Evolutionary conservation across 768 basidiomycete genomes (phyloP), one percentile per base, ranked within the genome.

Genomic region (Boletus fagicola): DNA sequence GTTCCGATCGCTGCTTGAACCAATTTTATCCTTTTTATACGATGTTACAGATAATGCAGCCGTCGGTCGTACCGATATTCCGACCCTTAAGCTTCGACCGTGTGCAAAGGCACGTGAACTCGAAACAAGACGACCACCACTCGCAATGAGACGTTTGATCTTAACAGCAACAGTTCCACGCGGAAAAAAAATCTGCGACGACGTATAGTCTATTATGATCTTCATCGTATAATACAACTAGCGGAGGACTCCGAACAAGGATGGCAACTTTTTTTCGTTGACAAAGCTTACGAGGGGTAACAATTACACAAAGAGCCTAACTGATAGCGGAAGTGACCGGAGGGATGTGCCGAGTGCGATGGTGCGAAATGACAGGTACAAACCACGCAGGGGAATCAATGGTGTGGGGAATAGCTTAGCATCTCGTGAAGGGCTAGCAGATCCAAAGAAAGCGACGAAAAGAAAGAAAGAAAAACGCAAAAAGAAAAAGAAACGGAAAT

Each of bases 161-260:
- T 51, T 20, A 49, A 53, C 51, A 46, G 61, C 38, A 16, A 44
- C 26, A 16, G 22, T 12, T 36, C 33, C 5, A 18, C 15, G 28
- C 1, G 18, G 8, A 36, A 22, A 51, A 56, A 40, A 35, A 59
- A 39, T 20, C 7, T 42, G 42, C 45, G 5, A n/a, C 11, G 12
- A 40, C 12, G 20, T 43, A 45, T 49, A 57, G 20, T n/a, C 51
- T 44, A 69, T 67, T 69, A 67, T 57, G 49, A 53, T 47, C 42
- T 57, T 49, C 49, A 54, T 38, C 12, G 50, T 67, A 66, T 53
- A 22, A 33, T 69, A 69, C 68, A 62, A 59, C 53, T 57, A 63
- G 48, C 57, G 6, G 46, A 43, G 6, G n/a, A 42, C 28, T 39
- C 39, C 61, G 43, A 42, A 7, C 38, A 36, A 13, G 16, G 18